These are phyloP conservation scores for Lachancea cidri DNA, from an alignment of 805 yeast genomes.

Conservation along the genomic window DNA sequence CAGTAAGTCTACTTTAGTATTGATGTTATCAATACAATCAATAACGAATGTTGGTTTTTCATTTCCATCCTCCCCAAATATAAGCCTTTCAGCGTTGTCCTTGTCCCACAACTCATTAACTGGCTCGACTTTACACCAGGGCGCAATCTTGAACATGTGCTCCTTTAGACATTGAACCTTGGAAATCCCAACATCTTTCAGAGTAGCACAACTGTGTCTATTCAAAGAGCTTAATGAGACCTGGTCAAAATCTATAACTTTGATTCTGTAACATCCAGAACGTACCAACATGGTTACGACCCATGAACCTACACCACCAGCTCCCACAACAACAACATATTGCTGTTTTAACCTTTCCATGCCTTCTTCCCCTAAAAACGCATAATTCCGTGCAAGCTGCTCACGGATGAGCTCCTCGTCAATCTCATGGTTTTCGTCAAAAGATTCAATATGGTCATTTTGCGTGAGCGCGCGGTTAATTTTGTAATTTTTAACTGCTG, in stretches of 20 bases:
- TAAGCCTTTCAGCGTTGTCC: slow-evolving; percentile 56
- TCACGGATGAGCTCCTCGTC: slow-evolving; percentile 77
- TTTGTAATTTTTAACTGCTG: slow-evolving; percentile 22
- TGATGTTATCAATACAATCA: slow-evolving; percentile 95
- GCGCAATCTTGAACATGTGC: slow-evolving; percentile 73
- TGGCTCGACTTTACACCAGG: slow-evolving; percentile 88
- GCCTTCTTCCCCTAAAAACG: slow-evolving; percentile 85
- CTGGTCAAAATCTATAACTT: slow-evolving; percentile 92
- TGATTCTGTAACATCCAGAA: slow-evolving; percentile 76
- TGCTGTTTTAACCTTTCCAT: slow-evolving; percentile 66
- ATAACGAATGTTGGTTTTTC: slow-evolving; percentile 68
- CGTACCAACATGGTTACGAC: slow-evolving; percentile 86
- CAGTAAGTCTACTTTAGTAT: slow-evolving; percentile 89
- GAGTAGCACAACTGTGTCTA: slow-evolving; percentile 91
- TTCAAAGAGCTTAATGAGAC: slow-evolving; percentile 87
- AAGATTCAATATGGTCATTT: slow-evolving; percentile 1
- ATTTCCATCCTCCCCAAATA: slow-evolving; percentile 41
- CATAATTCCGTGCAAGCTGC: slow-evolving; percentile 90
- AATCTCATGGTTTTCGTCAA: slow-evolving; percentile 22
- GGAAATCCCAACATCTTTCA: slow-evolving; percentile 86
- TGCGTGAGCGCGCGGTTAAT: background rate
- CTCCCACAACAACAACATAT: slow-evolving; percentile 78
- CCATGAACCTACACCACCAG: slow-evolving; percentile 99
- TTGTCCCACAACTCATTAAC: slow-evolving; percentile 72
- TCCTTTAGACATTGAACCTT: slow-evolving; percentile 75